A percentile compares a stretch with the other conserved stretches of the same genome.
These are phyloP conservation scores for Globisporangium polare DNA, from an alignment of 352 stramenopile species.

Conservation along the genomic window DNA sequence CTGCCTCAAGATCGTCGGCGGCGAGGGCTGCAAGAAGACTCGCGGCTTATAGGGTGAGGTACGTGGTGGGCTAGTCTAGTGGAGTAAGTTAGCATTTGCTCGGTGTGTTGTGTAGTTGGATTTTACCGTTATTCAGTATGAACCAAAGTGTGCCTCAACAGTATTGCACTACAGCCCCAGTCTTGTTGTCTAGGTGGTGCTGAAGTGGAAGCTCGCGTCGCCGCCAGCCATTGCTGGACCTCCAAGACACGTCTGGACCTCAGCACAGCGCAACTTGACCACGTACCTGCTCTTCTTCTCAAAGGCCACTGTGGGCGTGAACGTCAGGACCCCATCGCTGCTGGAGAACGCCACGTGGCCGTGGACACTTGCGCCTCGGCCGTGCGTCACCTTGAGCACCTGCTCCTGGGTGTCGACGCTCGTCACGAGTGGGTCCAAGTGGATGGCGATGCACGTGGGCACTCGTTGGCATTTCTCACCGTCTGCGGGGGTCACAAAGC, in stretches of 20 bases:
- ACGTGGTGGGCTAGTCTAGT: not conserved
- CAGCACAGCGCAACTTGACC: conserved; percentile 27
- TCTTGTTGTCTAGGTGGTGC: conserved; percentile 8
- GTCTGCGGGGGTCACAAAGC: conserved; percentile 11
- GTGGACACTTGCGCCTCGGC: conserved; percentile 16
- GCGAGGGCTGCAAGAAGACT: conserved; percentile 33
- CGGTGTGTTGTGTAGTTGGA: not conserved
- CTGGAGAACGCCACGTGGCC: conserved; percentile 19
- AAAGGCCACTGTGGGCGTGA: conserved; percentile 32
- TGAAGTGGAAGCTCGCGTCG: conserved; percentile 21
- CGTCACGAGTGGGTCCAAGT: conserved; percentile 22
- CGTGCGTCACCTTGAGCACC: conserved; percentile 31
- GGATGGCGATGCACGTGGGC: conserved; percentile 12
- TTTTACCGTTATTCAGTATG: not conserved
- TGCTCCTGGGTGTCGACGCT: conserved; percentile 28
- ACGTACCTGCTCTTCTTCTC: conserved; percentile 28
- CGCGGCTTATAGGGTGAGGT: not conserved
- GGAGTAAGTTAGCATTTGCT: not conserved
- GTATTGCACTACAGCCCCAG: not conserved
- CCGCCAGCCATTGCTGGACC: not conserved
- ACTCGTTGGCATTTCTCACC: conserved; percentile 13
- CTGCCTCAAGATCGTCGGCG: conserved; percentile 61
- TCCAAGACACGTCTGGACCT: conserved; percentile 25
- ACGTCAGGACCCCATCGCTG: conserved; percentile 16
- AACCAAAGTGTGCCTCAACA: not conserved